These are phyloP conservation scores for Laetiporus sulphureus DNA, from an alignment of 1,284 basidiomycete genomes.

Conservation along the genomic window DNA sequence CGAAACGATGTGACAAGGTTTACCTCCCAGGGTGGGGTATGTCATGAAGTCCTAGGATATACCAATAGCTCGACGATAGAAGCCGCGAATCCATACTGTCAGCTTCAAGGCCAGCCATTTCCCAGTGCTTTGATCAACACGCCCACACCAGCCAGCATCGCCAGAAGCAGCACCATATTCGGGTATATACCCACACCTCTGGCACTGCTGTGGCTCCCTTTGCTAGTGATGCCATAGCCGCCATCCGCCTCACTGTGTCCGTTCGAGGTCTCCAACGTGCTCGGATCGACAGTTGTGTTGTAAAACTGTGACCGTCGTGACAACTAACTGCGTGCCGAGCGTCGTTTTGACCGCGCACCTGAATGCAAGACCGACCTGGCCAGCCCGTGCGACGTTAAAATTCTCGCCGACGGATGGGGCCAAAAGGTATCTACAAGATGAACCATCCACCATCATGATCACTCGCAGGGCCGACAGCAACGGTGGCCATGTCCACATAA, in stretches of 20 bases:
- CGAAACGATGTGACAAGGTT: too few relatives aligned
- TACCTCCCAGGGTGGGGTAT: too few relatives aligned
- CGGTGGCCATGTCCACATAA: too few relatives aligned
- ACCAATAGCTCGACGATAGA: too few relatives aligned
- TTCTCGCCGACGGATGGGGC: constrained; percentile 53
- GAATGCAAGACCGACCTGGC: constrained; percentile 32
- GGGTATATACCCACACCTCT: constrained; percentile 11
- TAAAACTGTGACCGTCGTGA: constrained; percentile 29
- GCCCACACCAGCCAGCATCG: neutral
- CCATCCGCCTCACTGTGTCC: constrained; percentile 22
- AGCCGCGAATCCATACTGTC: too few relatives aligned
- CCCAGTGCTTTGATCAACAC: neutral
- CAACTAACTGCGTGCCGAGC: constrained; percentile 30
- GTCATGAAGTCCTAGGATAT: too few relatives aligned
- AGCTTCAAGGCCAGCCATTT: neutral
- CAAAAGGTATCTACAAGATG: constrained; percentile 45
- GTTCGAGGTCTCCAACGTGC: constrained; percentile 31
- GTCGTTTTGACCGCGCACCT: neutral
- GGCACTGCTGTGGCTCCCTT: constrained; percentile 23
- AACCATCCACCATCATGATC: too few relatives aligned
- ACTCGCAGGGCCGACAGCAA: too few relatives aligned
- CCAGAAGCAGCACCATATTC: neutral
- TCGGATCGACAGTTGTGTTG: constrained; percentile 25
- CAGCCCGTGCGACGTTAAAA: constrained; percentile 69
- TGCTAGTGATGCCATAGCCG: constrained; percentile 26